Conservation (phyloP, 2,329 filamentous ascomycete genomes). For the Calycina marina region DNA sequence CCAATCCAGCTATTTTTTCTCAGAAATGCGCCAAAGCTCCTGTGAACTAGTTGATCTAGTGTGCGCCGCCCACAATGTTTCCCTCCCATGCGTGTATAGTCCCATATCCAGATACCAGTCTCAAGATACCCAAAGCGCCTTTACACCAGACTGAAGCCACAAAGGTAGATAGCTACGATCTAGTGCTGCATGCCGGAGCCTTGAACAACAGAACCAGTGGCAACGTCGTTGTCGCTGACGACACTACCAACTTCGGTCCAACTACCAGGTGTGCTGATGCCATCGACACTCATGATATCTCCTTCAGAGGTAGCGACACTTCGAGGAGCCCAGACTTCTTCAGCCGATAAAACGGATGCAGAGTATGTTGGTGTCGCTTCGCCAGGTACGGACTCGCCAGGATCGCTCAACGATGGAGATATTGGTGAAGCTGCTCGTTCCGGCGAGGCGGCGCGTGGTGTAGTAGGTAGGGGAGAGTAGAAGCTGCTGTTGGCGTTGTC, state of each 20-base stretch:
- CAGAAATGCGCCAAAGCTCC: no score
- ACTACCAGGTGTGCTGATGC: constrained; percentile 43
- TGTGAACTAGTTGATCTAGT: no score
- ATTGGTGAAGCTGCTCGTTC: constrained; percentile 6
- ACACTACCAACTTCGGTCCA: constrained; percentile 53
- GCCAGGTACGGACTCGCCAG: constrained; percentile 19
- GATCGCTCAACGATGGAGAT: constrained; percentile 16
- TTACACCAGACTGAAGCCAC: no score
- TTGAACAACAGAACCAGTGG: background rate
- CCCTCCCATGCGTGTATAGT: no score
- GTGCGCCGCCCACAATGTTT: no score
- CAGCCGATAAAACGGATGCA: constrained; percentile 35
- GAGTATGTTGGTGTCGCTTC: constrained; percentile 45
- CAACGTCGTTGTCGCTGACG: constrained; percentile 29
- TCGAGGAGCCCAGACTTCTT: constrained; percentile 25
- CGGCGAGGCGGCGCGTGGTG: constrained; percentile 23
- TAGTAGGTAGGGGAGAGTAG: constrained; percentile 44
- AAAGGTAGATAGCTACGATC: no score
- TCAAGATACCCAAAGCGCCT: no score
- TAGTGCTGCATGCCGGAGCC: no score
- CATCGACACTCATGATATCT: constrained; percentile 45
- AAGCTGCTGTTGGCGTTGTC: constrained; percentile 32
- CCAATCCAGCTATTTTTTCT: no score
- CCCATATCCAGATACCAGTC: no score
- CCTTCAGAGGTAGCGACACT: constrained; percentile 29